Base-by-base conservation (phyloP, 164 flowering plant genomes). In the Macadamia integrifolia region DNA sequence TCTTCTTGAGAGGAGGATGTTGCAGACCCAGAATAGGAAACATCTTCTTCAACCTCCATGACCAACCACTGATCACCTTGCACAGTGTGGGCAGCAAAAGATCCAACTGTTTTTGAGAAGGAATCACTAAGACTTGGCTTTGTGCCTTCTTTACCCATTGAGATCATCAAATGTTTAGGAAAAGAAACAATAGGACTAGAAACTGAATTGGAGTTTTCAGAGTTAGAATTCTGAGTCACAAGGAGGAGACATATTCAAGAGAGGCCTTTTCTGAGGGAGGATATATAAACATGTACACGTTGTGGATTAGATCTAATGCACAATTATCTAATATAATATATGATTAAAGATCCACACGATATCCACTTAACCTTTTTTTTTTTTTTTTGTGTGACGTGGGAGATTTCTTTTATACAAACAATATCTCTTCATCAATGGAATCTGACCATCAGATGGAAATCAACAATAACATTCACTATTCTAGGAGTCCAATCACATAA, bases 31-130 rank as follows among this genome's bases (percentile, higher is more conserved):
- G 78, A 68, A 3, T 73, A 79, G 65, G 43, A 50, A 29, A 42
- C 65, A 50, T 72, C 75, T 42, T 75, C 78, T 46, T 67, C 80
- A 55, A 35, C 79, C 56, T 76, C 82, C 77, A 75, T 75, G 65
- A 50, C 60, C 71, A 71, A 66, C 80, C 76, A 75, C 23, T 53
- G 70, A 3, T 40, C 52, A 63, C 52, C 23, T 62, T 5, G 12
- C 3, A 49, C 40, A 57, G 32, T 59, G 6, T 8, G 2, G 8
- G 30, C 9, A 15, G 57, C 23, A 60, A 48, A 42, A 11, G 61
- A 13, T 23, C 57, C 69, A 12, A 40, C 64, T 18, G 11, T 28
- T 69, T 64, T 58, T 31, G 58, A 50, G 23, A 42, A 35, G 32
- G 60, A 57, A 23, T 67, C 80, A 11, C 28, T 56, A 70, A 72